Conservation (phyloP, 2,329 filamentous ascomycete species). For the Corynespora cassiicola region DNA sequence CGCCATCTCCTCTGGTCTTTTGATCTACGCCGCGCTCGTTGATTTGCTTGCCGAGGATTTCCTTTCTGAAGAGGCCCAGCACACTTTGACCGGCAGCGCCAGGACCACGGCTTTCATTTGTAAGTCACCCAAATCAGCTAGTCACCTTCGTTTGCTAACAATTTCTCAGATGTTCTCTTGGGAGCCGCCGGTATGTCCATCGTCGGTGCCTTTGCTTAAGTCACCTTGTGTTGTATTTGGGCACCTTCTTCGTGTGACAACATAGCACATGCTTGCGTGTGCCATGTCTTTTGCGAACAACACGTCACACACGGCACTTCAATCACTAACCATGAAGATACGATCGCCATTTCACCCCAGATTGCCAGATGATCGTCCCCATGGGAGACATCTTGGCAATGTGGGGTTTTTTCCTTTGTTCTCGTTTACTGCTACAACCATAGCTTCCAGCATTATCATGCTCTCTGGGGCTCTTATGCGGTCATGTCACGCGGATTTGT, state of each 20-base stretch:
- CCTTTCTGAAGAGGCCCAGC: constrained; percentile 56
- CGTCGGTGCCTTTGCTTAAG: constrained; percentile 45
- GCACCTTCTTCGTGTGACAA: background rate
- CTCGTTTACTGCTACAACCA: constrained; percentile 5
- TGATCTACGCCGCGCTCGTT: constrained; percentile 69
- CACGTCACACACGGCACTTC: no score
- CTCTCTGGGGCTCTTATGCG: constrained; percentile 6
- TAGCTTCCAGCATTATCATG: constrained; percentile 4
- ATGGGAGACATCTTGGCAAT: no score
- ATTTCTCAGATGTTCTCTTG: constrained; percentile 43
- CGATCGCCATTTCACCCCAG: no score
- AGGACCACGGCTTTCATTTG: constrained; percentile 61
- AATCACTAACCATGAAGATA: no score
- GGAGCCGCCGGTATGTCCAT: constrained; percentile 47
- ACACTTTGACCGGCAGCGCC: constrained; percentile 58
- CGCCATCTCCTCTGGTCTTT: constrained; percentile 67
- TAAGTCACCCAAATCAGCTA: no score
- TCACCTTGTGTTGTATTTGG: background rate
- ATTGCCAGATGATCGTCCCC: no score
- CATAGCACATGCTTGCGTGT: background rate
- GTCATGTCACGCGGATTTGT: constrained; percentile 10
- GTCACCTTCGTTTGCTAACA: no score
- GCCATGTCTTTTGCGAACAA: no score
- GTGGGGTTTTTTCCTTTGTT: constrained; percentile 4
- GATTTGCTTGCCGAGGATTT: constrained; percentile 71